Evolutionary conservation across 1,284 basidiomycete species (phyloP).

Genomic region (Naganishia sp.): DNA sequence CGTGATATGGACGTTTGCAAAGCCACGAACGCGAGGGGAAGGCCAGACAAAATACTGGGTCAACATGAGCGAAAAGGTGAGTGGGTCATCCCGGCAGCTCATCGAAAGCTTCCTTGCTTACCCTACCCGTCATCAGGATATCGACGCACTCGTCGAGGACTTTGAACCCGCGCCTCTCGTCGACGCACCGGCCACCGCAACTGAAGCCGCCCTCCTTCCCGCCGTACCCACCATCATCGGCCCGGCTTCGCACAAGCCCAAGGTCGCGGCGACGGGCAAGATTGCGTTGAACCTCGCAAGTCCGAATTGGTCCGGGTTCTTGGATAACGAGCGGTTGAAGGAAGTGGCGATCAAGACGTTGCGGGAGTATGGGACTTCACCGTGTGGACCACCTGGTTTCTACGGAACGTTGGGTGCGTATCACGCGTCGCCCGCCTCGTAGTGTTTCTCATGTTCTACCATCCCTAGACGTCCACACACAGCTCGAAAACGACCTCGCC

Average conservation of each 20-base stretch:
- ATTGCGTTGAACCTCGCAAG: constrained; percentile 83
- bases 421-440: neutral
- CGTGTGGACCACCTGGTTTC: constrained; percentile 95
- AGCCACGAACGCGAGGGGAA: constrained; percentile 84
- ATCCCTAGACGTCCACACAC: constrained; percentile 79
- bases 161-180: constrained; percentile 88
- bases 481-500: constrained; percentile 84
- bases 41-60: constrained; percentile 87
- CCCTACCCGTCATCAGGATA: constrained; percentile 64
- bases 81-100: no score
- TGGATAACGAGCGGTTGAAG: constrained; percentile 85
- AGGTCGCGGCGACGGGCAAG: constrained; percentile 72
- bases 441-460: neutral
- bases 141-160: constrained; percentile 93
- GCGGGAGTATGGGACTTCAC: constrained; percentile 90
- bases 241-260: constrained; percentile 78
- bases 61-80: constrained; percentile 82
- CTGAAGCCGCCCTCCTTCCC: constrained; percentile 69
- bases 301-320: constrained; percentile 89
- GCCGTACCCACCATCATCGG: constrained; percentile 79
- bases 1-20: constrained; percentile 82
- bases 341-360: constrained; percentile 80
- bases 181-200: constrained; percentile 59
- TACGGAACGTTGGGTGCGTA: constrained; percentile 87
- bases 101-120: no score